A percentile compares a stretch with the other conserved stretches of the same genome.
phyloP scores from a whole-genome alignment of 352 stramenopile species.

The Albugo candida region DNA sequence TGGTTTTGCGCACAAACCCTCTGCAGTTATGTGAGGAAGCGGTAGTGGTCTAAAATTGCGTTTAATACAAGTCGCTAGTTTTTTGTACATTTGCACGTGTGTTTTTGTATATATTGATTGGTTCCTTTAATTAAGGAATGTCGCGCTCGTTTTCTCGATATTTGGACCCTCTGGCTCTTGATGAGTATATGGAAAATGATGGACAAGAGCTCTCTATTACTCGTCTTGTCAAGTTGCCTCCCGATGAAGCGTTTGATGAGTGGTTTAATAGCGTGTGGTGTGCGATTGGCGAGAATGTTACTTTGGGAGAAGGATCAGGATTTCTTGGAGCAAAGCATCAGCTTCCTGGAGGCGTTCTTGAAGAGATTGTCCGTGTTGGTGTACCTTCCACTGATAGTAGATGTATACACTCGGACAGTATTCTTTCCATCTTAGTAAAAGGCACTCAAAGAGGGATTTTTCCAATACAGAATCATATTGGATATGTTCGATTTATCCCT shows the following conservation, averaged over 20 bases:
- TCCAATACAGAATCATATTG: conserved; percentile 22
- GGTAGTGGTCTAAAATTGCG: no score
- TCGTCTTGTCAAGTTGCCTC: conserved; percentile 20
- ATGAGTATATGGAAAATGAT: conserved; percentile 21
- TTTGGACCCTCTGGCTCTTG: conserved; percentile 17
- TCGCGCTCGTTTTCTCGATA: conserved; percentile 7
- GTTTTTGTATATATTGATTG: no score
- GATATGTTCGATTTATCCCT: conserved; percentile 37
- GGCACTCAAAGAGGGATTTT: conserved; percentile 17
- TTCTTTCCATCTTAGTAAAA: conserved; percentile 24
- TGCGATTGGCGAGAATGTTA: conserved; percentile 14
- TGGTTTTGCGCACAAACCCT: no score
- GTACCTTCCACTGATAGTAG: conserved; percentile 5
- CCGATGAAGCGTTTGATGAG: conserved; percentile 31
- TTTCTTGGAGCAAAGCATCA: conserved; percentile 28
- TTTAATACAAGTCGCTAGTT: no score
- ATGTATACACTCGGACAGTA: conserved; percentile 3
- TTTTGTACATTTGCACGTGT: no score
- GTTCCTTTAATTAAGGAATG: no score
- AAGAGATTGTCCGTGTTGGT: conserved; percentile 44
- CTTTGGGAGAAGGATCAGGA: conserved; percentile 26
- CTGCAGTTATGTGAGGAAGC: no score
- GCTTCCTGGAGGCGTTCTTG: conserved; percentile 26
- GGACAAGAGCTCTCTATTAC: conserved; percentile 44
- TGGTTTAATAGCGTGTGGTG: conserved; percentile 40